These are phyloP conservation scores for Colletotrichum acutatum DNA, from an alignment of 2,329 filamentous ascomycete species.

Conservation along the genomic window DNA sequence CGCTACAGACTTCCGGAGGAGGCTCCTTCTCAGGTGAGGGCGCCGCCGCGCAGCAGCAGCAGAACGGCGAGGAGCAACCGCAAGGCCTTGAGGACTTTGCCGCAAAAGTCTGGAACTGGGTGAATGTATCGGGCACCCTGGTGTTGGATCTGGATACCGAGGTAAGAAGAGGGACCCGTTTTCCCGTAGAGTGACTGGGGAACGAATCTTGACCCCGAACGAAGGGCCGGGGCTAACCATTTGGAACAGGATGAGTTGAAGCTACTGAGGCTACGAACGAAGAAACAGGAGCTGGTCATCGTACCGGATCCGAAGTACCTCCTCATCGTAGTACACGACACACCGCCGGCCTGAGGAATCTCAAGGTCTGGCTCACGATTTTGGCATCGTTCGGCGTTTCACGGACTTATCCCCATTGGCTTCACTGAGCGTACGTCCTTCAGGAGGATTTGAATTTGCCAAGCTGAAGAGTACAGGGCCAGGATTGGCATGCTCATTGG, in stretches of 20 bases:
- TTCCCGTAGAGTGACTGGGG: background rate
- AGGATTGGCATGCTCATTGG: background rate
- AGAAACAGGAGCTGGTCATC: constrained; percentile 86
- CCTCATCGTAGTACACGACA: constrained; percentile 83
- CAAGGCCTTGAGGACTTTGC: constrained; percentile 79
- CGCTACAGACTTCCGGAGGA: constrained; percentile 7
- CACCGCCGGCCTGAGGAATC: constrained; percentile 69
- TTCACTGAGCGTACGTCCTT: background rate
- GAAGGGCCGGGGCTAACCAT: background rate
- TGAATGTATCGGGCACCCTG: constrained; percentile 74
- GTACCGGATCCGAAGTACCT: constrained; percentile 84
- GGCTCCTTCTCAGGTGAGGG: constrained; percentile 58
- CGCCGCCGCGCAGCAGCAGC: constrained; percentile 44
- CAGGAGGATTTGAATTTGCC: background rate
- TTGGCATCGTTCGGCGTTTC: background rate
- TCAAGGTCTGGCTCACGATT: background rate
- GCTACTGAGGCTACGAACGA: constrained; percentile 81
- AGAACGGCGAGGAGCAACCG: constrained; percentile 52
- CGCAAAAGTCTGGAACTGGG: constrained; percentile 79
- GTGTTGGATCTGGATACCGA: constrained; percentile 80
- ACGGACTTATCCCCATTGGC: background rate
- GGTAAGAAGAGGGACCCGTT: constrained; percentile 51
- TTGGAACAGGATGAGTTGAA: constrained; percentile 75
- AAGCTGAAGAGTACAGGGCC: background rate
- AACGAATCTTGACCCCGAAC: background rate